Percentiles rank a stretch among this genome's conserved stretches.
phyloP scores from a whole-genome alignment of 768 basidiomycete genomes.

The Pulveroboletus ravenelii region DNA sequence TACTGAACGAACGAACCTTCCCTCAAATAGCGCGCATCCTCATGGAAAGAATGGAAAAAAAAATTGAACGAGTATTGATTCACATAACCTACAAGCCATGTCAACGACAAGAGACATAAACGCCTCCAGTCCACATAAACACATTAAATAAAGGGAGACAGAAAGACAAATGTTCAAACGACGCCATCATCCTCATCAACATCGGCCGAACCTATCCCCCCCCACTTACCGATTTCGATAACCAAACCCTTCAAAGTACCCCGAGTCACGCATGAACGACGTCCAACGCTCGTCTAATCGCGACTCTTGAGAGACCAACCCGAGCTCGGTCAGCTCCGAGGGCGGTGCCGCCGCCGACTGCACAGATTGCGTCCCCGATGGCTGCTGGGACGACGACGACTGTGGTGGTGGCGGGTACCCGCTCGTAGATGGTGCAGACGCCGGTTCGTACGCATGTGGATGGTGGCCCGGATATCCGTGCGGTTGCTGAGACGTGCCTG shows the following conservation, averaged over 20 bases:
- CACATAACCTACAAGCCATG: background rate
- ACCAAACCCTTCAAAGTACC: slow-evolving; percentile 37
- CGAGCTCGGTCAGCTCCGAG: slow-evolving; percentile 53
- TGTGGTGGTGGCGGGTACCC: background rate
- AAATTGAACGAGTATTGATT: too few relatives aligned
- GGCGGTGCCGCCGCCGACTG: slow-evolving; percentile 22
- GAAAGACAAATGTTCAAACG: too few relatives aligned
- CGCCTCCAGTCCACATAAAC: background rate
- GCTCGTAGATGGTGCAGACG: background rate
- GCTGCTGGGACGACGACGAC: slow-evolving; percentile 3
- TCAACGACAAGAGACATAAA: background rate
- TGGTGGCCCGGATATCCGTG: slow-evolving; percentile 14
- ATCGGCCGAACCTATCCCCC: too few relatives aligned
- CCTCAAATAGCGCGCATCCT: too few relatives aligned
- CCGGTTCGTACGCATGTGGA: slow-evolving; percentile 15
- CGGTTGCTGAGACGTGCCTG: slow-evolving; percentile 4
- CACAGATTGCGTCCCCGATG: slow-evolving; percentile 1
- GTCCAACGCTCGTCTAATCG: slow-evolving; percentile 56
- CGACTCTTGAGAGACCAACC: slow-evolving; percentile 53
- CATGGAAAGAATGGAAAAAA: too few relatives aligned
- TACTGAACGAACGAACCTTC: too few relatives aligned
- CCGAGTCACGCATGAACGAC: slow-evolving; percentile 57
- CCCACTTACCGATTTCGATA: slow-evolving; percentile 20
- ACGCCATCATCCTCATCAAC: too few relatives aligned
- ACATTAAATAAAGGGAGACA: background rate